Base-by-base conservation (phyloP, 164 flowering plant genomes). In the Hamamelis virginiana region DNA sequence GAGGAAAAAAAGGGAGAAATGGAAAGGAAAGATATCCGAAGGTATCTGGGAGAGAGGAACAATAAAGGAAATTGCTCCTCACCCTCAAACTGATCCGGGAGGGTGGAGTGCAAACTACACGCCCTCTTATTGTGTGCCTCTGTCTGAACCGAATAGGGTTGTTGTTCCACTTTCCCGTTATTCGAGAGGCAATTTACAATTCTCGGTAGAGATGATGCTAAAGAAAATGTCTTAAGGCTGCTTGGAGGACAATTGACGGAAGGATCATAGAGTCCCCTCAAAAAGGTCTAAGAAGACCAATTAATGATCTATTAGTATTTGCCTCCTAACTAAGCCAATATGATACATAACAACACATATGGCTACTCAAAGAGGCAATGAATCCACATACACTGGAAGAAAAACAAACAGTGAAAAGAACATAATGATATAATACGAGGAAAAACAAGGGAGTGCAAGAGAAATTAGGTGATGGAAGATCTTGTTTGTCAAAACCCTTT, bases 261-360 rank as follows among this genome's bases (percentile, higher is more conserved):
- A 23, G 38, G 16, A 57, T 23, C 33, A 25, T 26, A 23, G 15
- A 26, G 41, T 57, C 28, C 60, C 60, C 16, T 25, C 33, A 57
- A 57, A 57, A 57, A 6, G 25, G 6, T 33, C 13, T 25, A 12
- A 57, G 60, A 57, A 23, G 60, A 57, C 25, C 23, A 48, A 14
- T 14, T 8, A 48, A 48, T 14, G 52, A 48, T 48, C 52, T 14
- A 48, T 53, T 1, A 53, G 12, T 53, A 19, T 53, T 53, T 3
- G 58, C 58, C 58, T 53, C 25, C 58, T 53, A 53, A 53, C 26
- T 53, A 53, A 19, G 58, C 58, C 58, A 53, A 19, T n/a, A 53
- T 33, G 25, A 53, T 6, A 18, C 25, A 19, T 53, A 22, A 21
- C 6, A 21, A 19, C 41, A 53, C 25, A 53, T 21, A 53, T 19